A percentile compares a stretch with the other conserved stretches of the same genome.
These are phyloP conservation scores for Cyclotella sp. DNA, from an alignment of 108 stramenopile species.

Conservation along the genomic window DNA sequence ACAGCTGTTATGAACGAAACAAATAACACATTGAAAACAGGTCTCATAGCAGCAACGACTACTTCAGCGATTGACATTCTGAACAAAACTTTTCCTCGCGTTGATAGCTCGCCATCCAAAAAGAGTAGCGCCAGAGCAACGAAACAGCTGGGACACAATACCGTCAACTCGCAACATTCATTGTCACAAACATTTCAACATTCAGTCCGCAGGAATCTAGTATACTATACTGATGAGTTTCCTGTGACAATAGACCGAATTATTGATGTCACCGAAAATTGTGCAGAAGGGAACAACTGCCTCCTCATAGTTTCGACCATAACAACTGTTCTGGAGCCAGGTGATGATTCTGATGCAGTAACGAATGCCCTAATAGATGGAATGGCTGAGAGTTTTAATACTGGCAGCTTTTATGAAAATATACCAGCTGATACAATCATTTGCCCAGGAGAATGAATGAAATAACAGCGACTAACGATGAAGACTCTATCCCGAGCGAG, in stretches of 20 bases:
- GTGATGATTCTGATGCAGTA: slow-evolving; percentile 54
- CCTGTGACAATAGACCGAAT: slow-evolving; percentile 53
- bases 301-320: slow-evolving; percentile 46
- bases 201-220: slow-evolving; percentile 38
- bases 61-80: slow-evolving; percentile 49
- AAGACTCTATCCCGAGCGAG: no score
- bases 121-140: background rate
- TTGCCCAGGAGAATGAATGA: slow-evolving; percentile 25
- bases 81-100: slow-evolving; percentile 58
- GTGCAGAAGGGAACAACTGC: slow-evolving; percentile 32
- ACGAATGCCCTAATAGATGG: slow-evolving; percentile 44
- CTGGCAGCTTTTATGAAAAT: slow-evolving; percentile 53
- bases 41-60: slow-evolving; percentile 58
- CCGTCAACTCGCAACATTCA: background rate
- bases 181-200: background rate
- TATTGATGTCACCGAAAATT: slow-evolving; percentile 45
- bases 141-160: background rate
- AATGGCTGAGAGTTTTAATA: slow-evolving; percentile 39
- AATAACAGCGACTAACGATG: background rate
- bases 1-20: slow-evolving; percentile 56
- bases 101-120: background rate
- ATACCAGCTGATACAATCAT: slow-evolving; percentile 53
- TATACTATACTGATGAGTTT: slow-evolving; percentile 50
- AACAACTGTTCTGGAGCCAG: slow-evolving; percentile 57
- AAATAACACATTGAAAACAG: slow-evolving; percentile 59